A percentile compares a stretch with the other conserved stretches of the same genome.
Conservation (phyloP, 768 basidiomycete species). For the Sporobolomyces phaffii region DNA sequence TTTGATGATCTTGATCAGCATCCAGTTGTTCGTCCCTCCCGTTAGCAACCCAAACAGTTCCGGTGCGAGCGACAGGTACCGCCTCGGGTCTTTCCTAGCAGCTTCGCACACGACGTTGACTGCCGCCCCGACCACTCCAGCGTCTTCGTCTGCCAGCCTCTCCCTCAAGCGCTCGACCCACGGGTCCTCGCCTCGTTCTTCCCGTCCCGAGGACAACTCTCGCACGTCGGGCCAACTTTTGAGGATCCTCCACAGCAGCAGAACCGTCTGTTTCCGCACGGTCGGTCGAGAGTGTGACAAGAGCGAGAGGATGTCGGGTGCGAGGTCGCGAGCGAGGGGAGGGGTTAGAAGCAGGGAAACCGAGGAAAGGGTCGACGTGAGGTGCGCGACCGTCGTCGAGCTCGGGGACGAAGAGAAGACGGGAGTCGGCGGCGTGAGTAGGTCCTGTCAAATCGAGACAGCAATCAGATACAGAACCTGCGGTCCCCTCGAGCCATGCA, state of each 20-base stretch:
- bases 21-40: slow-evolving; percentile 96
- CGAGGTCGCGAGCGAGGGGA: slow-evolving; percentile 84
- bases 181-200: slow-evolving; percentile 52
- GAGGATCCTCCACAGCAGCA: slow-evolving; percentile 73
- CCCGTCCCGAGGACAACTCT: slow-evolving; percentile 57
- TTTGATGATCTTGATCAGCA: slow-evolving; percentile 98
- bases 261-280: slow-evolving; percentile 82
- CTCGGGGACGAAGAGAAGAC: slow-evolving; percentile 27
- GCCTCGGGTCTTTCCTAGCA: slow-evolving; percentile 67
- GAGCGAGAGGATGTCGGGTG: slow-evolving; percentile 75
- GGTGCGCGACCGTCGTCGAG: slow-evolving; percentile 35
- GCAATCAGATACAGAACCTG: too few species aligned
- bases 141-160: slow-evolving; percentile 48
- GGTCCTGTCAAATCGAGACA: slow-evolving; percentile 53
- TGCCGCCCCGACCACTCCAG: slow-evolving; percentile 74
- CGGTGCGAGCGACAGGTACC: slow-evolving; percentile 81
- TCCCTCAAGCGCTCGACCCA: slow-evolving; percentile 42
- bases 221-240: slow-evolving; percentile 75
- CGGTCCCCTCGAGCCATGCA: too few species aligned
- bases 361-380: slow-evolving; percentile 45
- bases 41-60: slow-evolving; percentile 88
- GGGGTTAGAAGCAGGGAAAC: slow-evolving; percentile 59
- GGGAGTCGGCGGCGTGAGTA: slow-evolving; percentile 47
- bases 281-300: slow-evolving; percentile 80
- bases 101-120: slow-evolving; percentile 93